Evolutionary conservation across 2,329 filamentous ascomycete species (phyloP), one percentile per base, ranked within the genome.

Genomic region (Stachybotrys chartarum): DNA sequence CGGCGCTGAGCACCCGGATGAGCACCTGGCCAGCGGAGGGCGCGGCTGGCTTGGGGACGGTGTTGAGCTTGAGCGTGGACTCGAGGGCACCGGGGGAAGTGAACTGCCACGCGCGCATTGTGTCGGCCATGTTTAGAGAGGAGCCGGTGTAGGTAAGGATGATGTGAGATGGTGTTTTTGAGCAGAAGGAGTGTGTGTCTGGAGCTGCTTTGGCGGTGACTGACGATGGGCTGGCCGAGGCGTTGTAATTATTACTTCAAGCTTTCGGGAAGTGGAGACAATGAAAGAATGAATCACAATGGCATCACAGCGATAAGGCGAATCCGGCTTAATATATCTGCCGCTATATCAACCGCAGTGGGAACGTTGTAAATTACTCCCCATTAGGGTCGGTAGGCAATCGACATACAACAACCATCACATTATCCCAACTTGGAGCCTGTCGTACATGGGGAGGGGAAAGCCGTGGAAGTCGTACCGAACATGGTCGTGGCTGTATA

Each of bases 1-100:
- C 66, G 1, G 73, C 70, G 59, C 72, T 69, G 55, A 69, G 62
- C 54, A 81, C 75, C 53, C 70, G 65, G 52, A 81, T 66, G 48
- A 79, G 69, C 52, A 77, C 65, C 46, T 74, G 61, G 51, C 68
- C 66, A 10, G 64, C 58, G 48, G 68, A 60, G 6, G 57, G n/a
- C 3, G 54, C 32, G 1, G 55, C 53, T 12, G 68, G 67, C 2
- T 56, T 56, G 44, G 65, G 49, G 14, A 56, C 45, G 30, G 52
- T 44, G 3, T 54, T 1, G 39, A 71, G 62, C 12, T 56, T 54
- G 30, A 72, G 56, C 14, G 55, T 59, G 11, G 62, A 54, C 6
- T 59, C 55, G 17, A 70, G 31, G 12, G 56, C 44, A 24, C 70
- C 69, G 1, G 67, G 66, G 1, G 54, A 51, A 42, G 60, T 52